These are phyloP conservation scores for Plasmodium cynomolgi DNA, from an alignment of 169 alveolate species.

Conservation along the genomic window DNA sequence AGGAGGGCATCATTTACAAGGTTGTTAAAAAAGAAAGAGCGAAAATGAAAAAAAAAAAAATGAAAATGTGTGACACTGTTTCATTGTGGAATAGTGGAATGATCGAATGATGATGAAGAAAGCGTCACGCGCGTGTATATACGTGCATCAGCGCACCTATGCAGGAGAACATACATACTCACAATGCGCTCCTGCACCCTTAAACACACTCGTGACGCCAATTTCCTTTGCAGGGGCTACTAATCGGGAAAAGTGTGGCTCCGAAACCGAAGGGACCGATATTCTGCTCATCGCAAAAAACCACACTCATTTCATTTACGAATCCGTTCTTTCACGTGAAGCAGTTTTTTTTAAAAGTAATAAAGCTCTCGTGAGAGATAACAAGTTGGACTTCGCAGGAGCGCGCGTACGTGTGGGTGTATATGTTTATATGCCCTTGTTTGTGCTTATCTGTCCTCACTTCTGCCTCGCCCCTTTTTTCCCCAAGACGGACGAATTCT, in stretches of 20 bases:
- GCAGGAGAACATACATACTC: background rate
- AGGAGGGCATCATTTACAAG: slow-evolving; percentile 71
- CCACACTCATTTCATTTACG: slow-evolving; percentile 58
- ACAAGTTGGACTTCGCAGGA: background rate
- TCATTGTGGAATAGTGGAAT: background rate
- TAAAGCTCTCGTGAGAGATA: background rate
- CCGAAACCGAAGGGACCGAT: slow-evolving; percentile 74
- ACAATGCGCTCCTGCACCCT: background rate
- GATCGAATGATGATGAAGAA: background rate
- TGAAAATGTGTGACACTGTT: background rate
- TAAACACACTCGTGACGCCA: background rate
- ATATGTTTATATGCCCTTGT: background rate
- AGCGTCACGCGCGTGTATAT: background rate
- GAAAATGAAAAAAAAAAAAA: background rate
- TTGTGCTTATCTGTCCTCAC: background rate
- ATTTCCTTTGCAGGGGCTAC: slow-evolving; percentile 29
- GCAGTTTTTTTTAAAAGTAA: slow-evolving; percentile 51
- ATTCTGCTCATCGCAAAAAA: slow-evolving; percentile 73
- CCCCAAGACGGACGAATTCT: slow-evolving; percentile 41
- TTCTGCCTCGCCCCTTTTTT: background rate
- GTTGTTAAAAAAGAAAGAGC: slow-evolving; percentile 8
- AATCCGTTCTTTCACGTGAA: slow-evolving; percentile 63
- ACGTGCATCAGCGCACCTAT: background rate
- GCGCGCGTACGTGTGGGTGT: background rate
- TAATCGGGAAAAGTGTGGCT: slow-evolving; percentile 65